These are phyloP conservation scores for Penicillium psychrosexuale DNA, from an alignment of 2,329 filamentous ascomycete species.

Conservation along the genomic window DNA sequence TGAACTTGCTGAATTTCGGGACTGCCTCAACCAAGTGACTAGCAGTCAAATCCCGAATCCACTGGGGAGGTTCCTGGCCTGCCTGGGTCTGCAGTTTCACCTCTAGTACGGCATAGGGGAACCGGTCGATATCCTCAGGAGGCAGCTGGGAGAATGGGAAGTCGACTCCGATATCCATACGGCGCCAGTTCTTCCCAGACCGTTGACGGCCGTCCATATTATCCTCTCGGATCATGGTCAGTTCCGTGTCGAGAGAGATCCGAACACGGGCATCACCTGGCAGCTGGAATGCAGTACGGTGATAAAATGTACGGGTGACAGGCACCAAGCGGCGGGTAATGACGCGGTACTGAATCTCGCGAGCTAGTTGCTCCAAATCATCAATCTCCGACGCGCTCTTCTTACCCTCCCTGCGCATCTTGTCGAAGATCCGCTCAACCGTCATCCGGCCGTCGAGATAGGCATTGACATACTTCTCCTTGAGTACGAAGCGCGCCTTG, in stretches of 20 bases:
- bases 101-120: slow-evolving; percentile 93
- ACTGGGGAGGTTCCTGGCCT: slow-evolving; percentile 91
- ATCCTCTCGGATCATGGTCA: slow-evolving; percentile 93
- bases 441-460: slow-evolving; percentile 82
- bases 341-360: slow-evolving; percentile 90
- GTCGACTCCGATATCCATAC: slow-evolving; percentile 96
- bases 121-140: slow-evolving; percentile 77
- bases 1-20: slow-evolving; percentile 98
- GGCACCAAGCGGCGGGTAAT: slow-evolving; percentile 82
- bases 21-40: slow-evolving; percentile 98
- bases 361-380: slow-evolving; percentile 80
- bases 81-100: slow-evolving; percentile 97
- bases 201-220: slow-evolving; percentile 78
- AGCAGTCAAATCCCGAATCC: slow-evolving; percentile 88
- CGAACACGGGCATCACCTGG: slow-evolving; percentile 93
- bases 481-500: slow-evolving; percentile 90
- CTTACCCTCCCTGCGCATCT: slow-evolving; percentile 91
- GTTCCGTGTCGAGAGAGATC: slow-evolving; percentile 92
- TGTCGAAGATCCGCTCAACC: slow-evolving; percentile 88
- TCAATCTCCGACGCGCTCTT: slow-evolving; percentile 89
- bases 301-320: slow-evolving; percentile 94
- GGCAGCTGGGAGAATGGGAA: slow-evolving; percentile 89
- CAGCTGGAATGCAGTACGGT: slow-evolving; percentile 95
- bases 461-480: slow-evolving; percentile 96
- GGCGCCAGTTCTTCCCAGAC: slow-evolving; percentile 85